phyloP scores from a whole-genome alignment of 2,329 filamentous ascomycete genomes.

The Ophiosphaerella herpotricha region DNA sequence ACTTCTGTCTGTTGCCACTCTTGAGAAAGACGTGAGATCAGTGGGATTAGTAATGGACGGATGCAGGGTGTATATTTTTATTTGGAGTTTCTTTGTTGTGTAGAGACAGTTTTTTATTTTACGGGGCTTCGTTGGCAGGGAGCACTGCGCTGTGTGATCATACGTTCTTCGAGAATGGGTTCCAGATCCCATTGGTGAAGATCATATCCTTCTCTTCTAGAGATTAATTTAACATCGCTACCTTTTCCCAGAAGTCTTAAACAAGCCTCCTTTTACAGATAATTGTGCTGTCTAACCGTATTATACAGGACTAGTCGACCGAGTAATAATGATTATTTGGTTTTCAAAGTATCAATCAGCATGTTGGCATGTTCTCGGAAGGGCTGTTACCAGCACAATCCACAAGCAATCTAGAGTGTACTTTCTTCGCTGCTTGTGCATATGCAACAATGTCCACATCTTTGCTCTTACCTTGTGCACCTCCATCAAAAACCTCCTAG shows the following conservation, averaged over 20 bases:
- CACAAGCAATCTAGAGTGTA: slow-evolving; percentile 48
- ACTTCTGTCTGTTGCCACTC: background rate
- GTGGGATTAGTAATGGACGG: background rate
- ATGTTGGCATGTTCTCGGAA: slow-evolving; percentile 13
- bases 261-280: too few relatives aligned
- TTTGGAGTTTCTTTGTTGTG: too few relatives aligned
- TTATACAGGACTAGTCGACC: background rate
- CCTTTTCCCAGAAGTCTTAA: too few relatives aligned
- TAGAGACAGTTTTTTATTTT: too few relatives aligned
- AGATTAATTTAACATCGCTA: too few relatives aligned
- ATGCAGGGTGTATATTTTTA: too few relatives aligned
- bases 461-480: slow-evolving; percentile 58
- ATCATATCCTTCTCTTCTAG: too few relatives aligned
- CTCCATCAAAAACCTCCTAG: slow-evolving; percentile 71
- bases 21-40: background rate
- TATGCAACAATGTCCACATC: slow-evolving; percentile 57
- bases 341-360: slow-evolving; percentile 3
- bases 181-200: too few relatives aligned
- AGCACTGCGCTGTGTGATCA: too few relatives aligned
- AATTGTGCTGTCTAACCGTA: background rate
- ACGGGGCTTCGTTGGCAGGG: too few relatives aligned
- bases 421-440: slow-evolving; percentile 57
- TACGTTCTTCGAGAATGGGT: too few relatives aligned
- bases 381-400: slow-evolving; percentile 33
- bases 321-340: background rate